Conservation (phyloP, 2,329 filamentous ascomycete genomes). For the Colletotrichum tamarilloi region DNA sequence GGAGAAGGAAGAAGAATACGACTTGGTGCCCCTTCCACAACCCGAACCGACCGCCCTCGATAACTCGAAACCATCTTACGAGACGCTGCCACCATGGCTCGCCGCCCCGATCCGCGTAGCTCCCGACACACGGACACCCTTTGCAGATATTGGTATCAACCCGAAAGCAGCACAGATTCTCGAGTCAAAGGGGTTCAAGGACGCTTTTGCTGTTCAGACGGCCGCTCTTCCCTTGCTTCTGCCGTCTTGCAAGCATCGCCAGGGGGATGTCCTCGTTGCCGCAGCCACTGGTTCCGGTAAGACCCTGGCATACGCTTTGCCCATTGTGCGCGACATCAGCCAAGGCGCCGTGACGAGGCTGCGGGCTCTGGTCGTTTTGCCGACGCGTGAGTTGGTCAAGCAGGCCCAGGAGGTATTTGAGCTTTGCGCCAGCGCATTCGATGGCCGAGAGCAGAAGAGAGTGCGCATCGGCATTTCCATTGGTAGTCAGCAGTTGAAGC, state of each 20-base stretch:
- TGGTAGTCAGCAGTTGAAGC: constrained; percentile 80
- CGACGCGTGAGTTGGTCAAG: constrained; percentile 88
- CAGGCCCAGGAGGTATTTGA: constrained; percentile 86
- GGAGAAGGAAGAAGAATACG: constrained; percentile 66
- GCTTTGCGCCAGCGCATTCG: constrained; percentile 73
- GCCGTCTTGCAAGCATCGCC: constrained; percentile 67
- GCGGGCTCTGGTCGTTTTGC: constrained; percentile 85
- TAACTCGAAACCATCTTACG: constrained; percentile 73
- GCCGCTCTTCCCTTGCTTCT: constrained; percentile 84
- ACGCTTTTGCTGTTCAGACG: constrained; percentile 84
- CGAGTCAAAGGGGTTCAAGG: constrained; percentile 73
- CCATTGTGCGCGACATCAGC: constrained; percentile 82
- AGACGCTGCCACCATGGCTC: constrained; percentile 85
- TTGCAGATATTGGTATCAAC: constrained; percentile 72
- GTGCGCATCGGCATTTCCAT: constrained; percentile 85
- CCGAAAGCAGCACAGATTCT: constrained; percentile 71
- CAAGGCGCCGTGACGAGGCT: constrained; percentile 73
- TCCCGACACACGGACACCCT: constrained; percentile 68
- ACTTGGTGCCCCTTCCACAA: constrained; percentile 85
- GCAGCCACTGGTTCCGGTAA: constrained; percentile 97
- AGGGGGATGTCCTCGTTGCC: constrained; percentile 87
- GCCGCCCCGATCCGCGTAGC: constrained; percentile 78
- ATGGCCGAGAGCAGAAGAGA: constrained; percentile 67
- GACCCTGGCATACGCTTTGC: constrained; percentile 90
- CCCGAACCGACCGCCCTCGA: constrained; percentile 71